Evolutionary conservation across 2,329 filamentous ascomycete species (phyloP).

Genomic region (Arthroderma sp.): DNA sequence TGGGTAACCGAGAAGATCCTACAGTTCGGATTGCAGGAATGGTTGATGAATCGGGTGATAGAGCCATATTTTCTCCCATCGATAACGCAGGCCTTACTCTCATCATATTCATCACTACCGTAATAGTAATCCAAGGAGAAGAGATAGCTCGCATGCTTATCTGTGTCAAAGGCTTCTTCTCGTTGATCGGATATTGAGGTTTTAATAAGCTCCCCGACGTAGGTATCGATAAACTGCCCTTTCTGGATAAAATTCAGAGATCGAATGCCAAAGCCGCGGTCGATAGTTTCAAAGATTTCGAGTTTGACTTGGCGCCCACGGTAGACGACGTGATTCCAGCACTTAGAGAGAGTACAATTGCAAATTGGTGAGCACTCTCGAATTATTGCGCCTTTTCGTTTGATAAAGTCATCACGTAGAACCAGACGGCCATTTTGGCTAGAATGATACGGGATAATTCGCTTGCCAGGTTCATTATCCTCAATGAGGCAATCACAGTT

Average conservation of each 20-base stretch:
- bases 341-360: constrained; percentile 22
- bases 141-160: constrained; percentile 29
- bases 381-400: constrained; percentile 25
- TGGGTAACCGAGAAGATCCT: constrained; percentile 34
- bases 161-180: constrained; percentile 22
- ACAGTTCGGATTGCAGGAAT: constrained; percentile 39
- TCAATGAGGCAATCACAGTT: constrained; percentile 22
- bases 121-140: constrained; percentile 29
- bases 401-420: constrained; percentile 23
- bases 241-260: constrained; percentile 27
- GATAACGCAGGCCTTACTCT: constrained; percentile 25
- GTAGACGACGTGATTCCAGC: constrained; percentile 34
- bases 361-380: constrained; percentile 33
- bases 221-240: constrained; percentile 37
- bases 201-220: constrained; percentile 36
- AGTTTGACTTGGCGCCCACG: constrained; percentile 29
- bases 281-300: constrained; percentile 33
- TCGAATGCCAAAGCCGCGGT: constrained; percentile 33
- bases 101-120: constrained; percentile 18
- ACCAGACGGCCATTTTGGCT: constrained; percentile 18
- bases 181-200: constrained; percentile 27
- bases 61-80: constrained; percentile 35
- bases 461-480: constrained; percentile 21
- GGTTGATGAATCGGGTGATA: constrained; percentile 37
- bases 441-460: constrained; percentile 21